These are phyloP conservation scores for Cladosporium velox DNA, from an alignment of 2,329 filamentous ascomycete species.

Conservation along the genomic window DNA sequence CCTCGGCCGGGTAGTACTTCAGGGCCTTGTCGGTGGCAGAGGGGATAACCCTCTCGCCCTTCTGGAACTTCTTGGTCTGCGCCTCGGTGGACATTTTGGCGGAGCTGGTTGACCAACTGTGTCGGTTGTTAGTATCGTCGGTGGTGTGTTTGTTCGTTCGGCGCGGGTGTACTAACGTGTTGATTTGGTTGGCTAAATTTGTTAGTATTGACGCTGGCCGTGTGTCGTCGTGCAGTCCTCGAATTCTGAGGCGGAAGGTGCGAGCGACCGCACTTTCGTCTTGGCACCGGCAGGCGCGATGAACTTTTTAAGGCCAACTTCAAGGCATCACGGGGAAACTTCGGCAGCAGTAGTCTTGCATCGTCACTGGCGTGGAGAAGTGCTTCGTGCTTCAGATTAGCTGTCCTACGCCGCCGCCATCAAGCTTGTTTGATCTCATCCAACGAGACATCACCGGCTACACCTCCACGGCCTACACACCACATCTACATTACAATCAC, in stretches of 20 bases:
- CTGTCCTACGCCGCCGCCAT: slow-evolving; percentile 14
- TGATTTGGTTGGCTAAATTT: slow-evolving; percentile 10
- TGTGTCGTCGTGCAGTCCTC: background rate
- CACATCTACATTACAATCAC: slow-evolving; percentile 15
- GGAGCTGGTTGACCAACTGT: slow-evolving; percentile 26
- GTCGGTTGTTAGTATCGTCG: slow-evolving; percentile 9
- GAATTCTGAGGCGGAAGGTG: background rate
- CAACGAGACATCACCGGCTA: background rate
- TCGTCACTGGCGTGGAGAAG: slow-evolving; percentile 5
- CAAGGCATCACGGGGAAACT: background rate
- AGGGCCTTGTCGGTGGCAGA: slow-evolving; percentile 86
- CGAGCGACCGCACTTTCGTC: background rate
- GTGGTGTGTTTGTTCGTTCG: background rate
- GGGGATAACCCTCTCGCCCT: slow-evolving; percentile 86
- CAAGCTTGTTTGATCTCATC: background rate
- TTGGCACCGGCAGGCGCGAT: background rate
- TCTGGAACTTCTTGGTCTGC: slow-evolving; percentile 93
- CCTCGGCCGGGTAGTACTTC: slow-evolving; percentile 99
- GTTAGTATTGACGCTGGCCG: background rate
- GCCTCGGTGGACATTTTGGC: slow-evolving; percentile 35
- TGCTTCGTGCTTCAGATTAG: background rate
- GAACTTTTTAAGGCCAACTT: background rate
- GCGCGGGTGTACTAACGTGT: slow-evolving; percentile 19
- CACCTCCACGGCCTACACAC: background rate
- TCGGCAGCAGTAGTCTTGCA: background rate